A percentile compares a stretch with the other conserved stretches of the same genome.
Conservation (phyloP, 2,329 filamentous ascomycete genomes). For the Pleurostoma richardsiae region DNA sequence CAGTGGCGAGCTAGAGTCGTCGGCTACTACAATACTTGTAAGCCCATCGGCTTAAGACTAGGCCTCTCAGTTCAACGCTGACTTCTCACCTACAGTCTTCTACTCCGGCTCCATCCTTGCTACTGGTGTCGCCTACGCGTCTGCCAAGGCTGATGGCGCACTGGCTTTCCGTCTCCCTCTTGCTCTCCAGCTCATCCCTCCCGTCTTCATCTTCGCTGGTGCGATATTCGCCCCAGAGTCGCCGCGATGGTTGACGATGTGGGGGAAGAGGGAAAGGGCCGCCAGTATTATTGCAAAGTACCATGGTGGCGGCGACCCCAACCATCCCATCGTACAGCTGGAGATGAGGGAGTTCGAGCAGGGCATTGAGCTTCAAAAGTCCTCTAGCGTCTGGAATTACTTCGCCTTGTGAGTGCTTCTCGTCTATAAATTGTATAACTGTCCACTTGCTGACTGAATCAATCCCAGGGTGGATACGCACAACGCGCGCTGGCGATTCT, state of each 20-base stretch:
- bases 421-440: too few species aligned
- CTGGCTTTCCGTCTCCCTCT: slow-evolving; percentile 26
- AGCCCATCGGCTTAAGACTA: slow-evolving; percentile 2
- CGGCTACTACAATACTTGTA: slow-evolving; percentile 32
- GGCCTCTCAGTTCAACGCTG: too few species aligned
- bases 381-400: slow-evolving; percentile 18
- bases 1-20: slow-evolving; percentile 25
- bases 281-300: slow-evolving; percentile 26
- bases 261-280: slow-evolving; percentile 28
- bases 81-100: slow-evolving; percentile 15
- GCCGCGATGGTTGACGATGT: slow-evolving; percentile 33
- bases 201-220: slow-evolving; percentile 24
- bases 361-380: slow-evolving; percentile 22
- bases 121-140: slow-evolving; percentile 28
- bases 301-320: slow-evolving; percentile 22
- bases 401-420: slow-evolving; percentile 10
- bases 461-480: slow-evolving; percentile 10
- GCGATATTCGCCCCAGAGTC: slow-evolving; percentile 33
- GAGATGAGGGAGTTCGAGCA: slow-evolving; percentile 33
- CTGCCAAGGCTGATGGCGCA: slow-evolving; percentile 10
- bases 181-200: slow-evolving; percentile 30
- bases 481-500: slow-evolving; percentile 13
- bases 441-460: not conserved
- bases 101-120: slow-evolving; percentile 35
- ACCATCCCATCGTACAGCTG: slow-evolving; percentile 29